phyloP scores from a whole-genome alignment of 192 early-diverging fungal species.

The Umbelopsis sp. region DNA sequence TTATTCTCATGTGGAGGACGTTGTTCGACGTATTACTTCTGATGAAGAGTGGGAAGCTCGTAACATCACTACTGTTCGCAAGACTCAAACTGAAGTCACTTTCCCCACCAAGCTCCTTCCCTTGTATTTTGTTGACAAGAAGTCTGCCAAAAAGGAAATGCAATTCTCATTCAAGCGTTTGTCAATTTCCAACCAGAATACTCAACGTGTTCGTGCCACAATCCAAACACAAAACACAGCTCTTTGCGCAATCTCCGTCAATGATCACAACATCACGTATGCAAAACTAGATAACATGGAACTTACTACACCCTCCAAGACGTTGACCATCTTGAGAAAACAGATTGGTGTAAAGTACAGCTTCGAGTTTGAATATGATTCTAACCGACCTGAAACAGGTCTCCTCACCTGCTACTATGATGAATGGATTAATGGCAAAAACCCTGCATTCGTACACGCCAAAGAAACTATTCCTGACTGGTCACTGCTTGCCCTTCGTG shows the following conservation, averaged over 20 bases:
- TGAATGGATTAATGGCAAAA: slow-evolving; percentile 48
- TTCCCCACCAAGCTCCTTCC: slow-evolving; percentile 4
- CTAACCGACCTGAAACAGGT: slow-evolving; percentile 28
- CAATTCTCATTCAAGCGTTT: slow-evolving; percentile 2
- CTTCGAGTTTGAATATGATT: slow-evolving; percentile 12
- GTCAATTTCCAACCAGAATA: background rate
- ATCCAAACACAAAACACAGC: background rate
- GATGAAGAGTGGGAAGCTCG: slow-evolving; percentile 14
- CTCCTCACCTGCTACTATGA: slow-evolving; percentile 49
- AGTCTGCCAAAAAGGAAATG: slow-evolving; percentile 17
- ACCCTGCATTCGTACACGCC: slow-evolving; percentile 48
- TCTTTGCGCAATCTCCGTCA: slow-evolving; percentile 2
- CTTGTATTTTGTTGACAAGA: slow-evolving; percentile 12
- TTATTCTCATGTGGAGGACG: slow-evolving; percentile 27
- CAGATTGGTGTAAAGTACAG: slow-evolving; percentile 12
- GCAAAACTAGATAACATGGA: background rate
- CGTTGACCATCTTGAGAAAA: slow-evolving; percentile 7
- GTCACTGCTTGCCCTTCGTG: slow-evolving; percentile 35
- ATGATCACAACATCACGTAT: background rate
- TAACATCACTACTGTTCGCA: background rate
- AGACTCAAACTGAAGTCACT: slow-evolving; percentile 16
- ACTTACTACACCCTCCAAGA: background rate
- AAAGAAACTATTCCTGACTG: slow-evolving; percentile 38
- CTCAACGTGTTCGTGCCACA: background rate
- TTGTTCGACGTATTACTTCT: slow-evolving; percentile 21